phyloP scores from a whole-genome alignment of 306 rosid genomes.

The Begonia peltatifolia region DNA sequence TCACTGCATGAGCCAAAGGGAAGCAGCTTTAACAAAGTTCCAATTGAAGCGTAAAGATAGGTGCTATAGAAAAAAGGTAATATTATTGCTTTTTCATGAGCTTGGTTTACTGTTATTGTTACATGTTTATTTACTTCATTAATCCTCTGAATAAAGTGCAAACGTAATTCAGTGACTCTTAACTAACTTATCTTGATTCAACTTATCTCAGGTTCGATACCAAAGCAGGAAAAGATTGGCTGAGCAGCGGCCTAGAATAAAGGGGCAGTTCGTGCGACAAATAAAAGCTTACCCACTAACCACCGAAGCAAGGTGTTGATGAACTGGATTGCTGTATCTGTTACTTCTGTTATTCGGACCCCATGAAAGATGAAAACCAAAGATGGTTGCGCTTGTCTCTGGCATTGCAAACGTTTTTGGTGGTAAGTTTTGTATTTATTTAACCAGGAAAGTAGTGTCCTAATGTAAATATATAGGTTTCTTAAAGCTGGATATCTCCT shows the following conservation, averaged over 20 bases:
- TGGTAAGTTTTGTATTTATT: not conserved
- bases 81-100: not conserved
- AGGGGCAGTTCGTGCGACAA: not conserved
- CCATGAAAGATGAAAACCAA: not conserved
- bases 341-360: not conserved
- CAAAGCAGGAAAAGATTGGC: constrained; percentile 1
- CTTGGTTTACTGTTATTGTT: not conserved
- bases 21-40: constrained; percentile 63
- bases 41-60: constrained; percentile 56
- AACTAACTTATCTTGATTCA: not conserved
- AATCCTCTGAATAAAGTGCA: not conserved
- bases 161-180: not conserved
- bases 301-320: not conserved
- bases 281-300: not conserved
- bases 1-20: constrained; percentile 37
- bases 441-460: not conserved
- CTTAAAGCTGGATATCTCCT: no score
- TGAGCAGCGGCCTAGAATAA: not conserved
- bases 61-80: constrained; percentile 66
- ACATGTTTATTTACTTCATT: not conserved
- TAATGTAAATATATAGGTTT: not conserved
- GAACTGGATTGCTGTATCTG: not conserved
- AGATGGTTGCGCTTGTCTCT: not conserved
- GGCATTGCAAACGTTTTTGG: not conserved
- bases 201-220: not conserved